Evolutionary conservation across 345 rosid genomes (phyloP).

Genomic region (Anastatica hierochuntica): DNA sequence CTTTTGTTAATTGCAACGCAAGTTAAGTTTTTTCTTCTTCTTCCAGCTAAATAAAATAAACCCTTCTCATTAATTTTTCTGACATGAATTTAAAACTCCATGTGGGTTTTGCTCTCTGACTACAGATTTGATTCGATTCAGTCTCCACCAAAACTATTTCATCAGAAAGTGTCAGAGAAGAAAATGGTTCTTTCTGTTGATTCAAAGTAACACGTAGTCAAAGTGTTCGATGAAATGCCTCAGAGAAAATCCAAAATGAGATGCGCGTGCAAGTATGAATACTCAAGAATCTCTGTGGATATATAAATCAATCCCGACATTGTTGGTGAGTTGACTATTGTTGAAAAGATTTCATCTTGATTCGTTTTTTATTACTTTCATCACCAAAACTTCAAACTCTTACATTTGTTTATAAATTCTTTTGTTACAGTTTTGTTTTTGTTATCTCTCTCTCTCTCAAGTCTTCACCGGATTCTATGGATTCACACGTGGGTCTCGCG

Average conservation of each 20-base stretch:
- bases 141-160: too few relatives aligned
- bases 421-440: too few relatives aligned
- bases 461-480: constrained; percentile 11
- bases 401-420: constrained; percentile 7
- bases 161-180: neutral
- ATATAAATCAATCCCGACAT: neutral
- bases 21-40: too few relatives aligned
- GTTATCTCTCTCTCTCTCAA: too few relatives aligned
- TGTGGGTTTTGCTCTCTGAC: too few relatives aligned
- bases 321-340: neutral
- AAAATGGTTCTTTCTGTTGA: neutral
- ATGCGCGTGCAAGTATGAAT: constrained; percentile 11
- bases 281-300: neutral
- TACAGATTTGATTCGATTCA: too few relatives aligned
- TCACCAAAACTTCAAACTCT: constrained; percentile 3
- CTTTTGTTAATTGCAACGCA: too few relatives aligned
- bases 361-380: neutral
- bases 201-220: neutral
- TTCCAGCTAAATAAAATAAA: too few relatives aligned
- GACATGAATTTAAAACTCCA: too few relatives aligned
- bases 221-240: constrained; percentile 16
- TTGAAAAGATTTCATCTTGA: constrained; percentile 1
- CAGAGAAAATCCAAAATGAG: neutral
- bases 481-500: constrained; percentile 13
- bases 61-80: too few relatives aligned